Conservation (phyloP, 2,329 filamentous ascomycete genomes). For the Neoscytalidium dimidiatum region DNA sequence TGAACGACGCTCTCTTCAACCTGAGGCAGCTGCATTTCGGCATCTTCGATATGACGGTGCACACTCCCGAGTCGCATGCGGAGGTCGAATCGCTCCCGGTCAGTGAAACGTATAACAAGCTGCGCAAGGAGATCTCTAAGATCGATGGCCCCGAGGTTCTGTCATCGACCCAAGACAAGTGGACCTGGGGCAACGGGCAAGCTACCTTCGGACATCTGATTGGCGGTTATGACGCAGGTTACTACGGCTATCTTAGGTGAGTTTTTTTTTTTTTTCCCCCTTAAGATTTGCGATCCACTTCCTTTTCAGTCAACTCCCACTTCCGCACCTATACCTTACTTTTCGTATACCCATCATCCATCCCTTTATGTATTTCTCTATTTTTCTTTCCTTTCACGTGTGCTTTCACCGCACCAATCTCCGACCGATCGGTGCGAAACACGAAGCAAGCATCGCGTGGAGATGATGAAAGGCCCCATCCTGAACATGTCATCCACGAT, state of each 20-base stretch:
- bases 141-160: conserved; percentile 72
- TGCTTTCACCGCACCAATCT: background rate
- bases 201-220: conserved; percentile 82
- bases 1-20: conserved; percentile 79
- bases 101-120: conserved; percentile 69
- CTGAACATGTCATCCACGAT: background rate
- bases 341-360: background rate
- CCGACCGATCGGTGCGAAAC: background rate
- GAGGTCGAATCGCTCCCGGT: conserved; percentile 68
- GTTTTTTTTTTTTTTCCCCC: too few relatives aligned
- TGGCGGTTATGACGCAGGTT: conserved; percentile 81
- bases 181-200: conserved; percentile 73
- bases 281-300: background rate
- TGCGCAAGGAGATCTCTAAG: conserved; percentile 70
- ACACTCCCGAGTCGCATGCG: conserved; percentile 68
- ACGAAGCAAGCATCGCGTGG: background rate
- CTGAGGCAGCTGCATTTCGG: conserved; percentile 78
- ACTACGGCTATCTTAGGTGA: conserved; percentile 61
- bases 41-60: conserved; percentile 81
- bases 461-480: background rate
- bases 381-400: background rate
- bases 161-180: conserved; percentile 48
- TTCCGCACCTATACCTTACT: background rate
- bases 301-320: background rate
- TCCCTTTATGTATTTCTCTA: background rate